Conservation (phyloP, 352 stramenopile species). For the Nothophytophthora sp. region DNA sequence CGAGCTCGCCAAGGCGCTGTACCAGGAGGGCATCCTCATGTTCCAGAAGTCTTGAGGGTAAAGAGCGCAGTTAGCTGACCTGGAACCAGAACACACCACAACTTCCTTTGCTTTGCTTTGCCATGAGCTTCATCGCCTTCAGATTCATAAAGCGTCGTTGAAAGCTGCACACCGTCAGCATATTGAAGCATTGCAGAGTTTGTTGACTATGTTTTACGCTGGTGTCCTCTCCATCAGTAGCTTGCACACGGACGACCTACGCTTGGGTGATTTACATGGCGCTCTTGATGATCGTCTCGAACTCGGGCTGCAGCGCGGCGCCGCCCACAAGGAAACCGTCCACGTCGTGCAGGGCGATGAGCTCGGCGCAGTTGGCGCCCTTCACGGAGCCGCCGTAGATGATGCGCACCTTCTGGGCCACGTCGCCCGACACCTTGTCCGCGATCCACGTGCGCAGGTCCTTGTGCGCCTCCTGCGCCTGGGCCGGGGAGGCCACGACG, state of each 20-base stretch:
- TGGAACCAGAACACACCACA: too few species aligned
- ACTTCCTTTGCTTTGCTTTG: too few species aligned
- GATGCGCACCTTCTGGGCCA: slow-evolving; percentile 71
- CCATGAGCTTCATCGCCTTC: too few species aligned
- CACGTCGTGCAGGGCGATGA: slow-evolving; percentile 75
- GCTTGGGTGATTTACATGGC: slow-evolving; percentile 33
- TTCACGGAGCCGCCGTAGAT: slow-evolving; percentile 92
- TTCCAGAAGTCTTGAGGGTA: slow-evolving; percentile 66
- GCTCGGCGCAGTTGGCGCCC: slow-evolving; percentile 76
- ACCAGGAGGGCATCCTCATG: slow-evolving; percentile 79
- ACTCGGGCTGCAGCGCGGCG: slow-evolving; percentile 88
- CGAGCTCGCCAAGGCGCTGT: slow-evolving; percentile 66
- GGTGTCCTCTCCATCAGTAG: too few species aligned
- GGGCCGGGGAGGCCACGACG: slow-evolving; percentile 91
- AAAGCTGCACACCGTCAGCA: too few species aligned
- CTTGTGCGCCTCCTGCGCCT: slow-evolving; percentile 90
- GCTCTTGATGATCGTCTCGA: slow-evolving; percentile 81
- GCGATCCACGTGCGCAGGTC: slow-evolving; percentile 72
- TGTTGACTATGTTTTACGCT: too few species aligned
- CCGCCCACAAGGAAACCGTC: slow-evolving; percentile 92
- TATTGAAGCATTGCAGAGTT: too few species aligned
- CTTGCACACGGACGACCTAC: too few species aligned
- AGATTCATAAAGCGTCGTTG: too few species aligned
- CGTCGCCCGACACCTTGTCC: slow-evolving; percentile 45
- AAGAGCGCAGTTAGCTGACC: too few species aligned